Evolutionary conservation across 2,329 filamentous ascomycete species (phyloP).

Genomic region (Hypoxylon sp.): DNA sequence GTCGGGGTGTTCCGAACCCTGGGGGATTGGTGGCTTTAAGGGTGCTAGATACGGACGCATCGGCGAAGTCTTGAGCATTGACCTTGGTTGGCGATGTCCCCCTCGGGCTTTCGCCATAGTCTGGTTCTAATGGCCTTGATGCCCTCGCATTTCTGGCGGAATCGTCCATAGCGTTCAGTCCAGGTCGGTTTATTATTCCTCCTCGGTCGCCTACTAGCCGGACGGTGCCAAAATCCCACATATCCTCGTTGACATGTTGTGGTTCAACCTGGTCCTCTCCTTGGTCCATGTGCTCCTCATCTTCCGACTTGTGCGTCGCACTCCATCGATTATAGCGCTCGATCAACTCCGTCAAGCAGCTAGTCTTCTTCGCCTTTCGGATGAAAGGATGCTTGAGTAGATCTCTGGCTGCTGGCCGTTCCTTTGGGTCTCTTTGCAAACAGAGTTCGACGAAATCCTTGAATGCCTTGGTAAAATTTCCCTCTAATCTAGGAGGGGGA

Average conservation of each 20-base stretch:
- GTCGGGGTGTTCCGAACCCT: constrained; percentile 64
- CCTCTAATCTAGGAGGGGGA: constrained; percentile 82
- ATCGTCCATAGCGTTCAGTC: constrained; percentile 80
- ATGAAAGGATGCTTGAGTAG: constrained; percentile 92
- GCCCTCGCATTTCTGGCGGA: constrained; percentile 82
- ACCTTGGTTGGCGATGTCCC: constrained; percentile 67
- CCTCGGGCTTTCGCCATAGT: constrained; percentile 66
- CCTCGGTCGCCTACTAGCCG: constrained; percentile 79
- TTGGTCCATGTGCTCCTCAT: constrained; percentile 74
- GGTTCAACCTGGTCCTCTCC: constrained; percentile 70
- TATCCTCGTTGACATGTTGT: constrained; percentile 77
- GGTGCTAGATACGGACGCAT: constrained; percentile 64
- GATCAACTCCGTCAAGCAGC: constrained; percentile 96
- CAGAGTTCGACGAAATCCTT: constrained; percentile 89
- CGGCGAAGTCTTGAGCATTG: constrained; percentile 59
- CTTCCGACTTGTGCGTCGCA: constrained; percentile 79
- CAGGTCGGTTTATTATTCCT: constrained; percentile 66
- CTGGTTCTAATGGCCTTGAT: constrained; percentile 65
- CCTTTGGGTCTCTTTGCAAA: constrained; percentile 87
- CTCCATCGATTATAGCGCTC: constrained; percentile 91
- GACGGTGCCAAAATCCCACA: constrained; percentile 99
- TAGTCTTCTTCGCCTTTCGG: constrained; percentile 91
- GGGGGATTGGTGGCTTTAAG: constrained; percentile 64
- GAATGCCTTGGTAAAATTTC: constrained; percentile 84
- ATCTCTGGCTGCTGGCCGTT: constrained; percentile 88